These are phyloP conservation scores for Elsinoe batatas DNA, from an alignment of 2,329 filamentous ascomycete genomes.

Conservation along the genomic window DNA sequence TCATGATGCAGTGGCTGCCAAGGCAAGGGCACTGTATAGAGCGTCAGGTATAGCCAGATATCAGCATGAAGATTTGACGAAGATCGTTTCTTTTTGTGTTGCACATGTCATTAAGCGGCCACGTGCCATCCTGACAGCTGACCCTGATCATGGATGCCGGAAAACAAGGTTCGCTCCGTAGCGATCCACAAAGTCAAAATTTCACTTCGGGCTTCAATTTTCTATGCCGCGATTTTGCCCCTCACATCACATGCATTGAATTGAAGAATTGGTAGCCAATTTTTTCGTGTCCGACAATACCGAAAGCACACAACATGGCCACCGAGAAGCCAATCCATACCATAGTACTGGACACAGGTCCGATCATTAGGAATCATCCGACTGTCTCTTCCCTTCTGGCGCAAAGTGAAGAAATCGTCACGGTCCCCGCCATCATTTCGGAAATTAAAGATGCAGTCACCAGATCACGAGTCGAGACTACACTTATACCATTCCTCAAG, in stretches of 20 bases:
- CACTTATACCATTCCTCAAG: conserved; percentile 74
- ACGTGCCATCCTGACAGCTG: background rate
- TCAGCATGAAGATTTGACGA: background rate
- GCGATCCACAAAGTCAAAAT: conserved; percentile 7
- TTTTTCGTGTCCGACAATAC: background rate
- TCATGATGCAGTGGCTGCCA: background rate
- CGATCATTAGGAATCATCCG: conserved; percentile 88
- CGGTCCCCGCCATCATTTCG: conserved; percentile 71
- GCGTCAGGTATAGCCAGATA: background rate
- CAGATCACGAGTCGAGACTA: conserved; percentile 69
- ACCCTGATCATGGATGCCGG: background rate
- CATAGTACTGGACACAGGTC: conserved; percentile 81
- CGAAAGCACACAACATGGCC: conserved; percentile 20
- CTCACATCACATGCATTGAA: background rate
- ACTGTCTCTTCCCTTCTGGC: conserved; percentile 70
- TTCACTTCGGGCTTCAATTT: background rate
- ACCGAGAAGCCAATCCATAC: conserved; percentile 62
- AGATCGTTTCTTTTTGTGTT: background rate
- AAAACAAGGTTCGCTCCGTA: conserved; percentile 1
- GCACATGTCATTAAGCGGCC: background rate
- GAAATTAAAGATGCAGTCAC: conserved; percentile 84
- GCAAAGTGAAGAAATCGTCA: conserved; percentile 67
- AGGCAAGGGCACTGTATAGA: background rate
- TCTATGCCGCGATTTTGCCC: background rate
- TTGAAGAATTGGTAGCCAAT: background rate